These are phyloP conservation scores for Grigorovia transvaalensis DNA, from an alignment of 805 yeast species.

Conservation along the genomic window DNA sequence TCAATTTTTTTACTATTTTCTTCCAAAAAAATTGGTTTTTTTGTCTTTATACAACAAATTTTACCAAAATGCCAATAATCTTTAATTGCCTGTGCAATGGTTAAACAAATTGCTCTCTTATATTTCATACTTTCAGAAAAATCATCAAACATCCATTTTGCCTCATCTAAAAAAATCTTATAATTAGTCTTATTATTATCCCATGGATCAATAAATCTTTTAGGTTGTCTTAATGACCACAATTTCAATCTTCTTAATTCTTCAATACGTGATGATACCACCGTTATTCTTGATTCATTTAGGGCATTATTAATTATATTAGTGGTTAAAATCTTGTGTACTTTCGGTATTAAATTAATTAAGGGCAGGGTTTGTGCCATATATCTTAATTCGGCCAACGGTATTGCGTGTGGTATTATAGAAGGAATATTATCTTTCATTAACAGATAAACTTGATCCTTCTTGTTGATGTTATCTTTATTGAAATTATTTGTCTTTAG, in stretches of 20 bases:
- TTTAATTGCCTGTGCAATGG: slow-evolving; percentile 58
- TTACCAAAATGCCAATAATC: slow-evolving; percentile 77
- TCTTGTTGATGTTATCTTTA: slow-evolving; percentile 33
- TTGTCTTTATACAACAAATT: slow-evolving; percentile 49
- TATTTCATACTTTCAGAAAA: slow-evolving; percentile 59
- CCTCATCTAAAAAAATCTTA: slow-evolving; percentile 67
- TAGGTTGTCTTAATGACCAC: slow-evolving; percentile 88
- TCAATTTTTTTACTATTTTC: no score
- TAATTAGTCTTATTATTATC: slow-evolving; percentile 44
- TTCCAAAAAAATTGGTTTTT: slow-evolving; percentile 20
- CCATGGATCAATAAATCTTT: slow-evolving; percentile 58
- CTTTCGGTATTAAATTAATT: slow-evolving; percentile 66
- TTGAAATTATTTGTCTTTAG: slow-evolving; percentile 18
- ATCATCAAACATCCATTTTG: slow-evolving; percentile 75
- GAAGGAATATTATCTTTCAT: slow-evolving; percentile 45
- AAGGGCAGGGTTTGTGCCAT: slow-evolving; percentile 82
- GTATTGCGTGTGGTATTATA: slow-evolving; percentile 44
- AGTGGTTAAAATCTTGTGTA: slow-evolving; percentile 79
- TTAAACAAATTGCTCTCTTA: slow-evolving; percentile 59
- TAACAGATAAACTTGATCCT: slow-evolving; percentile 35
- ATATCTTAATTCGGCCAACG: slow-evolving; percentile 79
- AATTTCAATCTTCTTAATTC: slow-evolving; percentile 77
- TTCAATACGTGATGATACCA: slow-evolving; percentile 80
- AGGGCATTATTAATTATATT: slow-evolving; percentile 77
- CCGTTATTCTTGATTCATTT: slow-evolving; percentile 85